phyloP scores from a whole-genome alignment of 1,139 yeast genomes.

The Geotrichum australiense region DNA sequence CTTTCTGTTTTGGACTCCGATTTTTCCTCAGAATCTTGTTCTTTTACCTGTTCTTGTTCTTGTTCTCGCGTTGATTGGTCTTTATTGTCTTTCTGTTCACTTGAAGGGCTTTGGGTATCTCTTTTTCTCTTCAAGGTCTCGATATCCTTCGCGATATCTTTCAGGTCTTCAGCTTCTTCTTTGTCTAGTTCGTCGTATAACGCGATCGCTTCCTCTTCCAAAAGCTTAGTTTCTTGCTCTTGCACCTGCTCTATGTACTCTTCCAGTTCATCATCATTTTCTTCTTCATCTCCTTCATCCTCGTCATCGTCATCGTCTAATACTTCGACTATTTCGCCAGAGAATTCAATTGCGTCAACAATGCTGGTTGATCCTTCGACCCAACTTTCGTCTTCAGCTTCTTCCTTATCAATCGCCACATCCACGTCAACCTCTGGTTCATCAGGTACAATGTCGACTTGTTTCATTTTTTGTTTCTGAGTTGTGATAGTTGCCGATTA shows the following conservation, averaged over 20 bases:
- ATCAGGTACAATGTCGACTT: not conserved
- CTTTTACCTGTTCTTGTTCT: not conserved
- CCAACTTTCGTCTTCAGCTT: constrained; percentile 2
- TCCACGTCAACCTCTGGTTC: constrained; percentile 1
- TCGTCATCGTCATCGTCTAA: constrained; percentile 3
- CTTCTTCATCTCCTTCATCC: constrained; percentile 5
- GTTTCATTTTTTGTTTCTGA: not conserved
- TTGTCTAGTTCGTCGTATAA: constrained; percentile 1
- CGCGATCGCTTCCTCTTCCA: constrained; percentile 1
- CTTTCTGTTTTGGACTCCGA: constrained; percentile 1
- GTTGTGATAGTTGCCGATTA: not conserved
- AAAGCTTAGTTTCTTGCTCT: not conserved
- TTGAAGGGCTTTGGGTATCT: not conserved
- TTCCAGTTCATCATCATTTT: constrained; percentile 5
- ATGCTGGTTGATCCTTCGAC: not conserved
- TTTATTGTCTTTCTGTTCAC: not conserved
- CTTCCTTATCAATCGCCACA: constrained; percentile 2
- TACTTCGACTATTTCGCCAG: not conserved
- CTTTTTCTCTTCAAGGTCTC: not conserved
- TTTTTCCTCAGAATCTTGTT: not conserved
- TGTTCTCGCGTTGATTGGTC: not conserved
- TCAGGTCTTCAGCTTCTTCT: not conserved
- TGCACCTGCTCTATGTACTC: too few relatives aligned
- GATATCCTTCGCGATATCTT: not conserved
- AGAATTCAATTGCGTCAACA: not conserved